Base-by-base conservation (phyloP, 345 rosid genomes). In the Citrus reticulata region DNA sequence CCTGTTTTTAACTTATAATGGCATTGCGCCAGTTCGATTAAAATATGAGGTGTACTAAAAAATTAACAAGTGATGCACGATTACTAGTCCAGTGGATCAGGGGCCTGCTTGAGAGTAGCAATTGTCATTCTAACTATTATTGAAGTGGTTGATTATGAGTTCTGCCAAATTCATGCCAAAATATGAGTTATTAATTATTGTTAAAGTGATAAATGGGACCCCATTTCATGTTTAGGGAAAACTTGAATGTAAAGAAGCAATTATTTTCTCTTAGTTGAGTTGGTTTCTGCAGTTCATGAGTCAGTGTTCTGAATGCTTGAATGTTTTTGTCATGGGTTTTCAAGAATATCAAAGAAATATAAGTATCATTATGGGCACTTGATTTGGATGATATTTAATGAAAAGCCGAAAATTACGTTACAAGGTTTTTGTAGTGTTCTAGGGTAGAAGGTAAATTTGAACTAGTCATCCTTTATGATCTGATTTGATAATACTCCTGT, bases 291-390 rank as follows among this genome's bases (percentile, higher is more conserved):
- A 22, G 79, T 79, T 77, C 55, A 60, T 5, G 59, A 5, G 82
- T 79, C 82, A 73, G 46, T 69, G 70, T 46, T 68, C 72, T 72
- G 72, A 70, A 77, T 83, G 59, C 75, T 66, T 82, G 30, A 61
- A 63, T 73, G 70, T 59, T 67, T 57, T n/a, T 32, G 37, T 79
- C 82, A 76, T 70, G 55, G 14, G 14, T 75, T 78, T 78, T 8
- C 71, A 64, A 22, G 69, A 80, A 60, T 79, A 66, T 25, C 29
- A 81, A 70, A 40, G 19, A 60, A 42, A 19, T 27, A 27, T 29
- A 29, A 63, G 72, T n/a, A 51, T 32, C 51, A 65, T 30, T 7
- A 51, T 51, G 22, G 34, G 78, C 25, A 74, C 10, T 35, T 9
- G 8, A 24, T 25, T 25, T 39, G 34, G 68, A 27, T 61, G 7